Percentiles rank a stretch among this genome's conserved stretches.
Evolutionary conservation across 2,329 filamentous ascomycete genomes (phyloP).

Genomic region (Talaromyces verruculosus): DNA sequence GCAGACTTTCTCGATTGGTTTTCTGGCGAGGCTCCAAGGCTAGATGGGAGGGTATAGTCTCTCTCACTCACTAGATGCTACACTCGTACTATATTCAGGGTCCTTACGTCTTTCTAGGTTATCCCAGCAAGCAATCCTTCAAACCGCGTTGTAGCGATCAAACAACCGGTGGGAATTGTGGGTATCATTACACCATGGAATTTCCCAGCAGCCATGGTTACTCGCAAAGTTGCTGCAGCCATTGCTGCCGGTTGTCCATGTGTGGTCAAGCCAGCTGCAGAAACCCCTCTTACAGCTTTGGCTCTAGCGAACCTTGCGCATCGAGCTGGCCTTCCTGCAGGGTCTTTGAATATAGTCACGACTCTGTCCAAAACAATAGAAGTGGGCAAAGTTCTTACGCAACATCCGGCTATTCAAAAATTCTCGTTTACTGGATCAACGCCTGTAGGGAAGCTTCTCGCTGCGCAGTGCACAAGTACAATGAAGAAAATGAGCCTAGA

Average conservation of each 20-base stretch:
- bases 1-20: conserved; percentile 64
- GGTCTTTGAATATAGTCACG: conserved; percentile 86
- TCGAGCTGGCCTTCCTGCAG: conserved; percentile 85
- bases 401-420: conserved; percentile 31
- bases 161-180: conserved; percentile 66
- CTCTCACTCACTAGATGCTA: no score
- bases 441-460: background rate
- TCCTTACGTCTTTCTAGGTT: no score
- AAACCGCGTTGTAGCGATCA: conserved; percentile 62
- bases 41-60: conserved; percentile 51
- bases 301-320: conserved; percentile 83
- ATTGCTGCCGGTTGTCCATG: conserved; percentile 41
- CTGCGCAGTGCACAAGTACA: conserved; percentile 21
- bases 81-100: no score
- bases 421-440: conserved; percentile 5
- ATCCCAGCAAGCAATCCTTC: conserved; percentile 60
- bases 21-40: conserved; percentile 61
- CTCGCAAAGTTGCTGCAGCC: conserved; percentile 41
- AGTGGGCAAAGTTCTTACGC: conserved; percentile 60
- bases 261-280: conserved; percentile 60
- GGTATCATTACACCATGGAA: conserved; percentile 69
- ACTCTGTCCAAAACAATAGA: conserved; percentile 40
- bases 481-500: conserved; percentile 47
- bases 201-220: conserved; percentile 58
- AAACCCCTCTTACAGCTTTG: conserved; percentile 87